A percentile compares a stretch with the other conserved stretches of the same genome.
These are phyloP conservation scores for Coprinopsis cinerea DNA, from an alignment of 768 basidiomycete genomes.

Conservation along the genomic window DNA sequence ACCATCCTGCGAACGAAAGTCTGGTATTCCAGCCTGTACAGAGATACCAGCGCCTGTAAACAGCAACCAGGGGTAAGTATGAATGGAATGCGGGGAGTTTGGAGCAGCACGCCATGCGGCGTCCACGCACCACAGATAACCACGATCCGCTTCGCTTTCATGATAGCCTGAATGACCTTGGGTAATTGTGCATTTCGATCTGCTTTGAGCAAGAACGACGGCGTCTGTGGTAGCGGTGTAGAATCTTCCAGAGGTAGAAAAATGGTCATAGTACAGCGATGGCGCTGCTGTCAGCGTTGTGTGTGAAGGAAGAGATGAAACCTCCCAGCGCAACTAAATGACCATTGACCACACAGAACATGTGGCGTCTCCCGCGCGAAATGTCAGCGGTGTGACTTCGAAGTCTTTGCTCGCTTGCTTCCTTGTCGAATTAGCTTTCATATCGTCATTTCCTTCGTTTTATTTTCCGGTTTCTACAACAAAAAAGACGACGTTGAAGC, in stretches of 20 bases:
- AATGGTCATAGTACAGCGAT: slow-evolving; percentile 45
- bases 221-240: slow-evolving; percentile 41
- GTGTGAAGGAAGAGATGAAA: neutral
- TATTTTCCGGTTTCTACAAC: too few species aligned
- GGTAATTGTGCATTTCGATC: slow-evolving; percentile 43
- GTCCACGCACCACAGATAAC: slow-evolving; percentile 71
- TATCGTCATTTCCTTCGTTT: neutral
- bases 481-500: too few species aligned
- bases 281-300: neutral
- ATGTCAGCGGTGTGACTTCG: neutral
- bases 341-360: neutral
- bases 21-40: slow-evolving; percentile 83
- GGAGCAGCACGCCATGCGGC: slow-evolving; percentile 10
- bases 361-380: slow-evolving; percentile 3
- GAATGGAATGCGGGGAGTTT: slow-evolving; percentile 7
- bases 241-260: slow-evolving; percentile 53
- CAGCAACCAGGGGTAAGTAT: neutral
- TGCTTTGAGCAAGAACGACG: slow-evolving; percentile 49
- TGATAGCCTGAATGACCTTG: slow-evolving; percentile 56
- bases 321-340: neutral
- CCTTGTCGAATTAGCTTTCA: too few species aligned
- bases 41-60: slow-evolving; percentile 85
- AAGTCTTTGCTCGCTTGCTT: too few species aligned
- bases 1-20: slow-evolving; percentile 79
- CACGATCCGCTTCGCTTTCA: slow-evolving; percentile 80